phyloP scores from a whole-genome alignment of 495 filamentous ascomycete species.

The Hyphodiscus hymeniophilus region DNA sequence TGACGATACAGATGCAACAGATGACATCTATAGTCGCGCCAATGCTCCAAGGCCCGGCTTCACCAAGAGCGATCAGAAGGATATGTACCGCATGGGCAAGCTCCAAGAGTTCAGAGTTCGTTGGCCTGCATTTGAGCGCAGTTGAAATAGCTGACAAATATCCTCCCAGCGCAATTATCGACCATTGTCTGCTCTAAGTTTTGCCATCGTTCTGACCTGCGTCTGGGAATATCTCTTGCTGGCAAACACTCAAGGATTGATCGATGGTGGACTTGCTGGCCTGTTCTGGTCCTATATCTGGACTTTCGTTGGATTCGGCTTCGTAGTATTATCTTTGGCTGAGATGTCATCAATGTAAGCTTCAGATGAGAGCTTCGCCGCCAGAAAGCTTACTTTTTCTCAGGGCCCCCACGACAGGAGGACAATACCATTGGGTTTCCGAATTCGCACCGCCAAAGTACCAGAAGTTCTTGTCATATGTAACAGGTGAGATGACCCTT shows the following conservation, averaged over 20 bases:
- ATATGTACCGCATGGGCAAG: slow-evolving; percentile 31
- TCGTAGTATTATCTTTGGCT: slow-evolving; percentile 27
- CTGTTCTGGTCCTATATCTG: slow-evolving; percentile 27
- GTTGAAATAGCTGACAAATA: neutral
- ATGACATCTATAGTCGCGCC: slow-evolving; percentile 7
- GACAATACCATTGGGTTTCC: slow-evolving; percentile 41
- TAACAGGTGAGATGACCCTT: slow-evolving; percentile 26
- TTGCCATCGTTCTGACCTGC: slow-evolving; percentile 21
- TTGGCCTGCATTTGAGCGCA: neutral
- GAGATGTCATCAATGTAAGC: slow-evolving; percentile 31
- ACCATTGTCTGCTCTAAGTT: slow-evolving; percentile 20
- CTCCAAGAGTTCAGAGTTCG: slow-evolving; percentile 22
- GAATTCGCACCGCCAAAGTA: slow-evolving; percentile 35
- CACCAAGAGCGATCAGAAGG: slow-evolving; percentile 20
- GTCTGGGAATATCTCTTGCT: slow-evolving; percentile 21
- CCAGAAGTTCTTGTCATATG: slow-evolving; percentile 39
- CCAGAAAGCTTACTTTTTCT: neutral
- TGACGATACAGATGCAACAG: slow-evolving; percentile 1
- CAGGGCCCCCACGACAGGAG: slow-evolving; percentile 28
- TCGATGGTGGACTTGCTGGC: slow-evolving; percentile 28
- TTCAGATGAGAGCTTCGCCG: too few relatives aligned
- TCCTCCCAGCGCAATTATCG: slow-evolving; percentile 17
- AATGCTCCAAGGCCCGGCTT: slow-evolving; percentile 10
- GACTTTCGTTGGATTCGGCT: slow-evolving; percentile 27
- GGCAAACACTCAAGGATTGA: slow-evolving; percentile 22